Conservation (phyloP, 306 rosid genomes). For the Argentina anserina region DNA sequence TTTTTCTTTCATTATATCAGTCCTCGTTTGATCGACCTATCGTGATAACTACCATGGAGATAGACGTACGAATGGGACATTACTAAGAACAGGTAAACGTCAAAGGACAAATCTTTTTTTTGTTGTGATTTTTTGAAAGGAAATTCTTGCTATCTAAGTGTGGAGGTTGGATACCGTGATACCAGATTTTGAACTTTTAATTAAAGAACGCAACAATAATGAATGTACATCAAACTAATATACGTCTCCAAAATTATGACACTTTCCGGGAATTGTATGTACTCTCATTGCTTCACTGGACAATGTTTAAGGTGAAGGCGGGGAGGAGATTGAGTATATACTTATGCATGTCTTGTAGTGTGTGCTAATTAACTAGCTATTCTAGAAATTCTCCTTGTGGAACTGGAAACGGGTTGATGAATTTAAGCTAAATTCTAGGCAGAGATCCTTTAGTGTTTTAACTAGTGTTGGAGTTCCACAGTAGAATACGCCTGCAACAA, state of each 20-base stretch:
- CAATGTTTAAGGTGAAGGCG: neutral
- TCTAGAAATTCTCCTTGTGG: slow-evolving; percentile 88
- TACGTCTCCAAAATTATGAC: neutral
- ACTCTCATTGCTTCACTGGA: neutral
- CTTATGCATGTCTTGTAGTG: neutral
- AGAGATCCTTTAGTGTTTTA: slow-evolving; percentile 30
- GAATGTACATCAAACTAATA: neutral
- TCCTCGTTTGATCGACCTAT: neutral
- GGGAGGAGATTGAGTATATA: neutral
- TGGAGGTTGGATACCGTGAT: neutral
- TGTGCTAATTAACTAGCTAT: neutral
- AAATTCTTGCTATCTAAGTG: neutral
- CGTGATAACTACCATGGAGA: neutral
- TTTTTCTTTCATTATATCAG: neutral
- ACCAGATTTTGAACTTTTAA: neutral
- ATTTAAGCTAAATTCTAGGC: slow-evolving; percentile 40
- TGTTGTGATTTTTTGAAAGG: neutral
- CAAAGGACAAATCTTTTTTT: neutral
- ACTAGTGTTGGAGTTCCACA: slow-evolving; percentile 58
- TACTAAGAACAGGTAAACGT: neutral
- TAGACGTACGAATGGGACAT: neutral
- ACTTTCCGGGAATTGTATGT: neutral
- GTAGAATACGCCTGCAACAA: slow-evolving; percentile 78
- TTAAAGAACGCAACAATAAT: neutral
- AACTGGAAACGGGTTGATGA: slow-evolving; percentile 61